Conservation (phyloP, 129 eudicot species). For the Escallonia rubra region DNA sequence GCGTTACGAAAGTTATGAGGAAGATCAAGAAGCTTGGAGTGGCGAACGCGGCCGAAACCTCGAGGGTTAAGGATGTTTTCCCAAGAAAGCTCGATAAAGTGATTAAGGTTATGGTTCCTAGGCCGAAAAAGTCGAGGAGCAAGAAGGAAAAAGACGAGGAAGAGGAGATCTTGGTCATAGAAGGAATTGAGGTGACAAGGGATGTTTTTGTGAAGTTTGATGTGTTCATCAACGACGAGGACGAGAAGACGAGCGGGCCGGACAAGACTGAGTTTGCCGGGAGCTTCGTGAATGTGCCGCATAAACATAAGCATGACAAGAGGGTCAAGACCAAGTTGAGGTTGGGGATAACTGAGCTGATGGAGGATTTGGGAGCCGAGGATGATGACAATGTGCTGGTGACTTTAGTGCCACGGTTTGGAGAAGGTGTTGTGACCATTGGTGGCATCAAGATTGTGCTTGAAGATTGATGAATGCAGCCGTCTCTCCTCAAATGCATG, state of each 20-base stretch:
- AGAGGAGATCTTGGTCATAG: slow-evolving; percentile 35
- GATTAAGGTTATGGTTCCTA: slow-evolving; percentile 39
- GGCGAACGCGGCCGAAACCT: slow-evolving; percentile 15
- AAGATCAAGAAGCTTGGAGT: slow-evolving; percentile 2
- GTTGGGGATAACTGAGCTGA: slow-evolving; percentile 32
- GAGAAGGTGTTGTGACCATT: slow-evolving; percentile 19
- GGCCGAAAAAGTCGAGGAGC: slow-evolving; percentile 42
- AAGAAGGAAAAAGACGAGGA: slow-evolving; percentile 35
- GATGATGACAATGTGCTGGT: slow-evolving; percentile 49
- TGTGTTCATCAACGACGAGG: slow-evolving; percentile 47
- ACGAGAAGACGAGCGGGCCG: slow-evolving; percentile 19
- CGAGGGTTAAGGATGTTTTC: slow-evolving; percentile 13
- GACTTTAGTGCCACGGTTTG: slow-evolving; percentile 40
- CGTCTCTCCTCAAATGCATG: too few species aligned
- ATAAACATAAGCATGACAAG: slow-evolving; percentile 29
- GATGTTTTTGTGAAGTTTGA: slow-evolving; percentile 44
- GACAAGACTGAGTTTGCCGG: slow-evolving; percentile 56
- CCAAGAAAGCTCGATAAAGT: slow-evolving; percentile 37
- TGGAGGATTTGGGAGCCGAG: slow-evolving; percentile 57
- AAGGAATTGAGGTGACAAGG: slow-evolving; percentile 28
- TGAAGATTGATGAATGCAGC: slow-evolving; percentile 3
- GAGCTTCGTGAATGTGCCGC: slow-evolving; percentile 49
- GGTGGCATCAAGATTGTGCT: slow-evolving; percentile 30
- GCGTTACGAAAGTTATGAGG: slow-evolving; percentile 1
- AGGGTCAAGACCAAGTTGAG: slow-evolving; percentile 39